Conservation (phyloP, 2,329 filamentous ascomycete genomes). For the Pseudocercospora macadamiae region DNA sequence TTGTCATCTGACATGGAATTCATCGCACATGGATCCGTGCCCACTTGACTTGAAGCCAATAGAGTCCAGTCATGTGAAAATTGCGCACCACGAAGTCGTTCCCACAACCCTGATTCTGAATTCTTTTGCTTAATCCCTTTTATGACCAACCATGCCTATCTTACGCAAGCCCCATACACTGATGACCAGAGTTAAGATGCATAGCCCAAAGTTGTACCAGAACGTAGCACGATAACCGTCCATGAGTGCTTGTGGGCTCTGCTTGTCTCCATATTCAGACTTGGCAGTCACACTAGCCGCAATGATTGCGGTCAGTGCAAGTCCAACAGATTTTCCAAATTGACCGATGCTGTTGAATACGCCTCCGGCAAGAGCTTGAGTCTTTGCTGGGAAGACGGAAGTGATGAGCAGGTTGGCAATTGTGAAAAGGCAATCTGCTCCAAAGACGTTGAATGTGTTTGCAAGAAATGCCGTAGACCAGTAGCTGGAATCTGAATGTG, state of each 20-base stretch:
- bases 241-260: conserved; percentile 34
- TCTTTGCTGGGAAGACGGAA: conserved; percentile 43
- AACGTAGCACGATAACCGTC: conserved; percentile 45
- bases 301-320: conserved; percentile 45
- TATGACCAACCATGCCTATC: conserved; percentile 47
- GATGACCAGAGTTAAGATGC: conserved; percentile 34
- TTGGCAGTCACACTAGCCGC: conserved; percentile 33
- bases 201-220: conserved; percentile 44
- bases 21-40: too few relatives aligned
- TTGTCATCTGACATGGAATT: too few relatives aligned
- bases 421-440: conserved; percentile 43
- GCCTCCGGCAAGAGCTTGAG: conserved; percentile 49
- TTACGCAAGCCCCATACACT: conserved; percentile 44
- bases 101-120: too few relatives aligned
- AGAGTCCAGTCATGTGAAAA: too few relatives aligned
- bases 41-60: too few relatives aligned
- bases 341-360: conserved; percentile 52
- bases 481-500: neutral
- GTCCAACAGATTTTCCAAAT: conserved; percentile 46
- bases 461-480: neutral
- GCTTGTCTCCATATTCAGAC: conserved; percentile 32
- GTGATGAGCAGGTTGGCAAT: conserved; percentile 50
- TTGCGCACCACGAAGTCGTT: too few relatives aligned
- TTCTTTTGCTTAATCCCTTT: conserved; percentile 42
- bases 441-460: neutral